A percentile compares a stretch with the other conserved stretches of the same genome.
These are phyloP conservation scores for Penicillium sp. DNA, from an alignment of 2,329 filamentous ascomycete genomes.

Conservation along the genomic window DNA sequence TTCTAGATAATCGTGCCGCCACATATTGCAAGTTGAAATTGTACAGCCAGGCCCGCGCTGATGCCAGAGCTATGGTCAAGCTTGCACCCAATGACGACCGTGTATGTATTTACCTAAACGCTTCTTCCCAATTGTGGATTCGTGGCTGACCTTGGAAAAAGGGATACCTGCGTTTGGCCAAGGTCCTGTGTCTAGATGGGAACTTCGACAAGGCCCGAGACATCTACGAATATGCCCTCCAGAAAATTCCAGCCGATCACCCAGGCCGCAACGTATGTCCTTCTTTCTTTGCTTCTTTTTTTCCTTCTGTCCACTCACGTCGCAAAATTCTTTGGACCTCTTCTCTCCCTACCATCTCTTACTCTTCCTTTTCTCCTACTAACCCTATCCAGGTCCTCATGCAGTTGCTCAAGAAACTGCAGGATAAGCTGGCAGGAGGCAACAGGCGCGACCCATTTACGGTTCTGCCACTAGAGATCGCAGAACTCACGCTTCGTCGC, in stretches of 20 bases:
- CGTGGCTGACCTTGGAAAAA: background rate
- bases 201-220: conserved; percentile 52
- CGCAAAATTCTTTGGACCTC: too few relatives aligned
- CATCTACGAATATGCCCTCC: conserved; percentile 57
- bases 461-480: conserved; percentile 54
- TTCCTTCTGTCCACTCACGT: too few relatives aligned
- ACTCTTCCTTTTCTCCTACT: background rate
- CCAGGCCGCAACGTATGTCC: conserved; percentile 24
- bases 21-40: conserved; percentile 53
- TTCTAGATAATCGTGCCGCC: conserved; percentile 57
- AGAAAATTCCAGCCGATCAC: conserved; percentile 45
- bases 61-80: conserved; percentile 58
- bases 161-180: conserved; percentile 4
- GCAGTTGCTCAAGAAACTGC: conserved; percentile 46
- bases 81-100: conserved; percentile 50
- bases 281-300: background rate
- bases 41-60: conserved; percentile 51
- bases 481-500: conserved; percentile 50
- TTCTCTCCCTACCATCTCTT: background rate
- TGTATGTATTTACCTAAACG: conserved; percentile 28
- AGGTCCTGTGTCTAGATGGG: conserved; percentile 41
- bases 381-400: background rate
- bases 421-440: conserved; percentile 46
- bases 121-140: background rate
- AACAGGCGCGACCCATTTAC: conserved; percentile 49